Conservation (phyloP, 2,329 filamentous ascomycete genomes). For the Hymenoscyphus fructigenus region DNA sequence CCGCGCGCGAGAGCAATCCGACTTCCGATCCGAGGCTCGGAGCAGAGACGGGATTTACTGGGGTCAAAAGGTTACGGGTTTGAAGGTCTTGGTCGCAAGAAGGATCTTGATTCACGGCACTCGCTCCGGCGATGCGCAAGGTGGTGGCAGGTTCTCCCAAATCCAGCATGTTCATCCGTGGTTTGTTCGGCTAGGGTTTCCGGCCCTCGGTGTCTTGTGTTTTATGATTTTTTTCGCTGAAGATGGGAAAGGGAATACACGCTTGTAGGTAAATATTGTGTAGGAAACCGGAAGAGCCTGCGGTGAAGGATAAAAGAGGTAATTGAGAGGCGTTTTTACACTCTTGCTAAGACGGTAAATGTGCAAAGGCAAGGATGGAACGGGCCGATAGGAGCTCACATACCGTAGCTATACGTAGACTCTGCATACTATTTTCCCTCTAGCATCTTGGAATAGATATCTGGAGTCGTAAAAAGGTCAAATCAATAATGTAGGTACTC, state of each 20-base stretch:
- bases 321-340: neutral
- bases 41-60: neutral
- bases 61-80: neutral
- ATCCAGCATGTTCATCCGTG: neutral
- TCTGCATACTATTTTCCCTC: neutral
- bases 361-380: neutral
- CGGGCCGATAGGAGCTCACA: neutral
- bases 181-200: slow-evolving; percentile 1
- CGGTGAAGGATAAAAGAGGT: slow-evolving; percentile 1
- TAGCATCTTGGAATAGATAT: neutral
- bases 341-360: neutral
- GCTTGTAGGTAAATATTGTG: neutral
- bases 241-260: neutral
- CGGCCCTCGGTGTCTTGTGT: neutral
- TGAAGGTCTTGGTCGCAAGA: neutral
- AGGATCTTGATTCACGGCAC: slow-evolving; percentile 1
- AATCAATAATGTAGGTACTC: neutral
- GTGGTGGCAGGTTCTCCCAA: neutral
- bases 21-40: slow-evolving; percentile 1
- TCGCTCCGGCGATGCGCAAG: neutral
- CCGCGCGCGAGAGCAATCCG: neutral
- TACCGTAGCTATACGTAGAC: neutral
- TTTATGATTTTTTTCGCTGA: neutral
- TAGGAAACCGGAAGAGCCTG: neutral
- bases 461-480: no score